Percentiles rank a stretch among this genome's conserved stretches.
Conservation (phyloP, 2,329 filamentous ascomycete genomes). For the Fusarium duplospermum region DNA sequence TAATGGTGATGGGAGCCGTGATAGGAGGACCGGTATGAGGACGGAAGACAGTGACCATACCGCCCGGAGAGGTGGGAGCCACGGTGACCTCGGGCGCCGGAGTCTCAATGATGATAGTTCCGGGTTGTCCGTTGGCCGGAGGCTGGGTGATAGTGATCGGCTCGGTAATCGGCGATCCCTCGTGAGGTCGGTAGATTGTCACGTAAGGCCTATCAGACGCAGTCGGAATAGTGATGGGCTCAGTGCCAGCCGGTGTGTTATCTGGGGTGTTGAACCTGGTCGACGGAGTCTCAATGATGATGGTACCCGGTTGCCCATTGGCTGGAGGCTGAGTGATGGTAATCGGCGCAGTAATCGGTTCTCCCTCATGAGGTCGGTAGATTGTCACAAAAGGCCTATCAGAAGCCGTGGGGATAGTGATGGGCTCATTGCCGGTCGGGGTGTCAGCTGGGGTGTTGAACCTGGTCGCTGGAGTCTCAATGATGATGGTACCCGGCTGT, state of each 20-base stretch:
- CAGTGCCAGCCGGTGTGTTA: background rate
- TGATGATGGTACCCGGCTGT: constrained; percentile 31
- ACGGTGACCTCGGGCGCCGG: constrained; percentile 23
- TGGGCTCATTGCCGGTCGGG: background rate
- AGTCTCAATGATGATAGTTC: constrained; percentile 25
- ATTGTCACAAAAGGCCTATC: constrained; percentile 19
- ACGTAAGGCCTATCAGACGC: background rate
- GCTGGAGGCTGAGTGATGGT: constrained; percentile 29
- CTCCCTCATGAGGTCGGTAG: constrained; percentile 26
- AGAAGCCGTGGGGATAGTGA: constrained; percentile 19
- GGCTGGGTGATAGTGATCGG: constrained; percentile 1
- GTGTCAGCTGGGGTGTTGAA: background rate
- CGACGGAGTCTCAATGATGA: constrained; percentile 29
- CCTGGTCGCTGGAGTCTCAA: constrained; percentile 26
- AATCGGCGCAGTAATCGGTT: constrained; percentile 27
- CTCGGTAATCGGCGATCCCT: background rate
- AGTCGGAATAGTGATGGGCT: background rate
- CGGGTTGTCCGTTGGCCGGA: background rate
- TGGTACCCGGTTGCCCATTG: constrained; percentile 29
- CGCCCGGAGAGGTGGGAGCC: constrained; percentile 12
- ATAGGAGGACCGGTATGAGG: constrained; percentile 21
- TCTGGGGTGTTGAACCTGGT: background rate
- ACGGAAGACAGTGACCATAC: constrained; percentile 24
- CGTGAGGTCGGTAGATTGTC: background rate
- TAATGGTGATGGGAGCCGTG: constrained; percentile 27